A percentile compares a stretch with the other conserved stretches of the same genome.
These are phyloP conservation scores for Nosema bombycis DNA, from an alignment of 371 early-diverging fungal genomes.

Conservation along the genomic window DNA sequence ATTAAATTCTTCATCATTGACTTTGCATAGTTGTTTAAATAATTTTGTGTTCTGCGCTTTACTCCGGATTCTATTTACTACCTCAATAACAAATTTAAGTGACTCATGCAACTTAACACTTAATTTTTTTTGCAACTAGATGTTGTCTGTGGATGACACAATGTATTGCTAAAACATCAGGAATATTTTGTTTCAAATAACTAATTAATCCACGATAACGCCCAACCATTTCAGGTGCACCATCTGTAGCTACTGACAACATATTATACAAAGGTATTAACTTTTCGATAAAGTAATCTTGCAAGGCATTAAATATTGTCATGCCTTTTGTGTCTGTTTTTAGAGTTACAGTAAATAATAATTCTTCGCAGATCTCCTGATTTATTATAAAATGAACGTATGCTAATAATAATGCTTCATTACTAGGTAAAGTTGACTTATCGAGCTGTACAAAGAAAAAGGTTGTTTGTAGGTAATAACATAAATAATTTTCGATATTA, in stretches of 20 bases:
- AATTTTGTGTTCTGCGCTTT: background rate
- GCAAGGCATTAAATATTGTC: background rate
- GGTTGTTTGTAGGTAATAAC: background rate
- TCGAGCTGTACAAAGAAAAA: background rate
- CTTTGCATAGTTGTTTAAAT: background rate
- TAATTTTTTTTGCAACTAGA: background rate
- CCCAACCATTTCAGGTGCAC: background rate
- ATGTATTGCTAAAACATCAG: background rate
- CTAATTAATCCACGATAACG: background rate
- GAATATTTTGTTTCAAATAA: background rate
- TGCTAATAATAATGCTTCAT: background rate
- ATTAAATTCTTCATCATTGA: background rate
- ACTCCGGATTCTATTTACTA: background rate
- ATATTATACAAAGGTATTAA: background rate
- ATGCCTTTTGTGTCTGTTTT: background rate
- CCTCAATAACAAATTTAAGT: background rate
- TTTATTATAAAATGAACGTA: background rate
- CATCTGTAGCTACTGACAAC: background rate
- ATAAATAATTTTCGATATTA: background rate
- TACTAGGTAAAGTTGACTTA: background rate
- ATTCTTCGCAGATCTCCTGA: background rate
- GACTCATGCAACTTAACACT: background rate
- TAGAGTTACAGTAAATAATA: background rate
- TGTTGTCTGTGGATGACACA: background rate
- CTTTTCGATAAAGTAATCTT: background rate